phyloP scores from a whole-genome alignment of 371 early-diverging fungal genomes.

The Mucor lusitanicus region DNA sequence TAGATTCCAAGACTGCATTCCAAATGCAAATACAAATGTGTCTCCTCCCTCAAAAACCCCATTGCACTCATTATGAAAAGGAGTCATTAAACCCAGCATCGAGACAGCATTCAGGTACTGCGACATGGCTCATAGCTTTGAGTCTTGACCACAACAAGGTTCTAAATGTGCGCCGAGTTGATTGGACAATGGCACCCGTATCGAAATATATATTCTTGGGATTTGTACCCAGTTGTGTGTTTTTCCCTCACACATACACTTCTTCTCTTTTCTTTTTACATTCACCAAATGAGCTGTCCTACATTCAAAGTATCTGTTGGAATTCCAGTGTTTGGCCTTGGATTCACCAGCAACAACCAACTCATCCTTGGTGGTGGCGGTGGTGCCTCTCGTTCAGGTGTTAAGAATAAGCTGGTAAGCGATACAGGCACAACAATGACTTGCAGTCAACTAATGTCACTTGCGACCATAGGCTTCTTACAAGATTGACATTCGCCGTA shows the following conservation, averaged over 20 bases:
- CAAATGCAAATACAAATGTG: too few relatives aligned
- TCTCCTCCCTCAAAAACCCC: too few relatives aligned
- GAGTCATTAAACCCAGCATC: neutral
- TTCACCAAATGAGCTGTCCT: conserved; percentile 25
- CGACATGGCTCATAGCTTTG: neutral
- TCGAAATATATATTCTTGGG: neutral
- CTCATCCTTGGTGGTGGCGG: conserved; percentile 74
- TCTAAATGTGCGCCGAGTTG: neutral
- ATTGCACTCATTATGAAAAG: neutral
- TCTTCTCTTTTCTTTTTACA: neutral
- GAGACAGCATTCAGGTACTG: neutral
- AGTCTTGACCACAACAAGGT: neutral
- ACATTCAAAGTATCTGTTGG: conserved; percentile 53
- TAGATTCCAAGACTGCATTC: too few relatives aligned
- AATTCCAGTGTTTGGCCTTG: conserved; percentile 67
- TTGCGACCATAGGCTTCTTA: conserved; percentile 48
- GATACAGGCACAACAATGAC: neutral
- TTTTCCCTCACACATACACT: conserved; percentile 1
- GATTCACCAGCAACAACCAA: conserved; percentile 58
- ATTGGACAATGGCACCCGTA: neutral
- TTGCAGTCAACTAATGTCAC: neutral
- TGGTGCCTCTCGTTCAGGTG: conserved; percentile 68
- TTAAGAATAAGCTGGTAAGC: conserved; percentile 71
- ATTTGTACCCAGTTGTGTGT: neutral
- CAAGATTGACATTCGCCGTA: conserved; percentile 52